Conservation (phyloP, 169 alveolate species). For the Theileria annulata region DNA sequence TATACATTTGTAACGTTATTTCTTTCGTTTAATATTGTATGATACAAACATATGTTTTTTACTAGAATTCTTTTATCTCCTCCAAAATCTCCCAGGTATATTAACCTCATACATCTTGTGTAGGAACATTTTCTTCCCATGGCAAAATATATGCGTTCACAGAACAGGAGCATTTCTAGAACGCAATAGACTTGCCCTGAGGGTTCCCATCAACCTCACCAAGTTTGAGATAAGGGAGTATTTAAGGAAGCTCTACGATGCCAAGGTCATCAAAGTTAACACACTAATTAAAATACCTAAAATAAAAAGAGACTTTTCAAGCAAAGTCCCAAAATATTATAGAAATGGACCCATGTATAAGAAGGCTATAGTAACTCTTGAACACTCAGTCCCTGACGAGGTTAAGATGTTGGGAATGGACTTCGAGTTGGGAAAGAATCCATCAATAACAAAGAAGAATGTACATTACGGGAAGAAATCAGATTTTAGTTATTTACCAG, state of each 20-base stretch:
- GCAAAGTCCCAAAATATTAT: conserved; percentile 70
- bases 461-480: conserved; percentile 74
- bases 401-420: conserved; percentile 84
- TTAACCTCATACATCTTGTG: neutral
- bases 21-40: neutral
- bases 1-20: neutral
- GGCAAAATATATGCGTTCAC: conserved; percentile 82
- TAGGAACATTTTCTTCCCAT: conserved; percentile 86
- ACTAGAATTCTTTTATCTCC: conserved; percentile 54
- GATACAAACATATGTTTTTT: conserved; percentile 1
- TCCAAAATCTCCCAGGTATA: conserved; percentile 76
- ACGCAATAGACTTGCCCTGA: conserved; percentile 79
- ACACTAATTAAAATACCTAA: conserved; percentile 82
- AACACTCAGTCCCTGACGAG: conserved; percentile 82
- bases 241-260: conserved; percentile 80
- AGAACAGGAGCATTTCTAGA: conserved; percentile 83
- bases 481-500: conserved; percentile 64
- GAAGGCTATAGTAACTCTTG: conserved; percentile 84
- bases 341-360: conserved; percentile 85
- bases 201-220: conserved; percentile 86
- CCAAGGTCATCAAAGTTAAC: conserved; percentile 82
- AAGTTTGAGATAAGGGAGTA: conserved; percentile 85
- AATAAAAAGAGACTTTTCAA: conserved; percentile 71
- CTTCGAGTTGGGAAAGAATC: conserved; percentile 77
- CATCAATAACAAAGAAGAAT: conserved; percentile 81